phyloP scores from a whole-genome alignment of 495 filamentous ascomycete genomes.

The Podospora fimiseda region DNA sequence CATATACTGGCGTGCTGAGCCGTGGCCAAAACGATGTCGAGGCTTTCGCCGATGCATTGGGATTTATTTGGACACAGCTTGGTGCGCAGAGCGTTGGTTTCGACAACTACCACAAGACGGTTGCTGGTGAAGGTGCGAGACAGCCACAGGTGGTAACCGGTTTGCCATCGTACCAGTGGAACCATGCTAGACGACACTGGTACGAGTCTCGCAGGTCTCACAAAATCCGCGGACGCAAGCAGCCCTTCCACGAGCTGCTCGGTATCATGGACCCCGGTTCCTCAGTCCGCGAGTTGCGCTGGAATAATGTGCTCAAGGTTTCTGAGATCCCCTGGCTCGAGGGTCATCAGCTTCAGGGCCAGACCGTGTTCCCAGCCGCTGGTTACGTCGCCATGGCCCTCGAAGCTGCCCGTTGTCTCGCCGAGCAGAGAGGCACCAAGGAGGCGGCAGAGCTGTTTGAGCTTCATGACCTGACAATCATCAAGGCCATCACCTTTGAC shows the following conservation, averaged over 20 bases:
- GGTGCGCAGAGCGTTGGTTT: not conserved
- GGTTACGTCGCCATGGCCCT: slow-evolving; percentile 49
- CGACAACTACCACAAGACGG: not conserved
- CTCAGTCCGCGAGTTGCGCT: slow-evolving; percentile 14
- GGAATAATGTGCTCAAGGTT: slow-evolving; percentile 38
- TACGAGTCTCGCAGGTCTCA: not conserved
- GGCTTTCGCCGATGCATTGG: not conserved
- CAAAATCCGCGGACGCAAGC: not conserved
- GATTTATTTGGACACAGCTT: not conserved
- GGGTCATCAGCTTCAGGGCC: slow-evolving; percentile 36
- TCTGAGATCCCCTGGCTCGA: slow-evolving; percentile 42
- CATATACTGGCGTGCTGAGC: not conserved
- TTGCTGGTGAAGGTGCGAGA: not conserved
- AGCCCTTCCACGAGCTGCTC: not conserved
- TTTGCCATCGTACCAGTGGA: not conserved
- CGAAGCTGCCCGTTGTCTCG: slow-evolving; percentile 36
- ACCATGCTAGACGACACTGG: not conserved
- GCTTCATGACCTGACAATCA: slow-evolving; percentile 1
- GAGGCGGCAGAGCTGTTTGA: not conserved
- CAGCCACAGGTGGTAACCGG: not conserved
- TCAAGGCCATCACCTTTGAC: slow-evolving; percentile 1
- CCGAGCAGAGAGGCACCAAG: not conserved
- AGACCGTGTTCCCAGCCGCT: slow-evolving; percentile 49
- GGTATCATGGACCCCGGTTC: not conserved
- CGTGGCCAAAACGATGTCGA: not conserved